Conservation (phyloP, 2,329 filamentous ascomycete species). For the Talaromyces islandicus region DNA sequence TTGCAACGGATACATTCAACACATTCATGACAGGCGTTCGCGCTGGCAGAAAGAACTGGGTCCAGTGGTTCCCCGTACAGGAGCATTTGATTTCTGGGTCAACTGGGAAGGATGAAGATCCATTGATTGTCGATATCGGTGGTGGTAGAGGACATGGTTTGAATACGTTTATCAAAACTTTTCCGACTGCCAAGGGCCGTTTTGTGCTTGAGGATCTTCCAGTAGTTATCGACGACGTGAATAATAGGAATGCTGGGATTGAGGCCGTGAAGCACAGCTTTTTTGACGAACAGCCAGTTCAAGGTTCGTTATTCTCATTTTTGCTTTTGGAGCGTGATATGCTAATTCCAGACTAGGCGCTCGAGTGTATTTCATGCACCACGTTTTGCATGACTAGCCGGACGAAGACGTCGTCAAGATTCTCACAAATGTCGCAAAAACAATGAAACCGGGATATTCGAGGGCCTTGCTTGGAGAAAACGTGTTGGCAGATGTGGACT, state of each 20-base stretch:
- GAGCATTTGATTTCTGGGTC: constrained; percentile 16
- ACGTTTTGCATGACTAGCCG: constrained; percentile 10
- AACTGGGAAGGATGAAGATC: constrained; percentile 5
- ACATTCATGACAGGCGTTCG: constrained; percentile 19
- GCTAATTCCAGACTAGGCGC: constrained; percentile 1
- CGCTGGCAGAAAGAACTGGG: constrained; percentile 13
- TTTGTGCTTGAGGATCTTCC: constrained; percentile 47
- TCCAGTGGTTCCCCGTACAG: constrained; percentile 18
- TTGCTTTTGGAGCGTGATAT: not conserved
- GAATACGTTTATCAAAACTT: constrained; percentile 23
- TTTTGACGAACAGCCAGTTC: constrained; percentile 8
- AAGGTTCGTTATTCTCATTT: not conserved
- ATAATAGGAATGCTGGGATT: constrained; percentile 1
- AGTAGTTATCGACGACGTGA: constrained; percentile 26
- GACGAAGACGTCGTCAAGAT: constrained; percentile 5
- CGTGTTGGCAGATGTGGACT: constrained; percentile 5
- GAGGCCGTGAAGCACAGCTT: constrained; percentile 19
- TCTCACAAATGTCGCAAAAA: constrained; percentile 1
- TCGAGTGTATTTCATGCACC: constrained; percentile 9
- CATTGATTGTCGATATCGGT: constrained; percentile 17
- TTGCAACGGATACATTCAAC: constrained; percentile 14
- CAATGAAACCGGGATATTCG: constrained; percentile 9
- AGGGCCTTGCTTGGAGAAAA: constrained; percentile 6
- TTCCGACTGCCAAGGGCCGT: constrained; percentile 33
- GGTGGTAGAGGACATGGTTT: constrained; percentile 9